Evolutionary conservation across 495 filamentous ascomycete species (phyloP).

Genomic region (Hypoxylon lenormandii): DNA sequence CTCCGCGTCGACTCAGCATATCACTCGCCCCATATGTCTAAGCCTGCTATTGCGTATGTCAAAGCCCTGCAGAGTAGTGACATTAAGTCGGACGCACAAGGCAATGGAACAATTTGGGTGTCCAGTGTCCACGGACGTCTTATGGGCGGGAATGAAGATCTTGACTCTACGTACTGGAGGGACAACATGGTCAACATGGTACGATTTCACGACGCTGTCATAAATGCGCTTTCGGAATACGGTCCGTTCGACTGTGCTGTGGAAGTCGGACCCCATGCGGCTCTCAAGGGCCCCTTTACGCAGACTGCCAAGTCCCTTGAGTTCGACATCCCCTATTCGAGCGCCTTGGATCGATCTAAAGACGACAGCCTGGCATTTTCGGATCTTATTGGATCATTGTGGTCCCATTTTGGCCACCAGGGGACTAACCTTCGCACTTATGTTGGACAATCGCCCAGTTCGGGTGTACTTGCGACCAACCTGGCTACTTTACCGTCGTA

Average conservation of each 20-base stretch:
- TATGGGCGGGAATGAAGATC: conserved; percentile 31
- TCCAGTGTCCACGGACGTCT: conserved; percentile 54
- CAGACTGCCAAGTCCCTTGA: conserved; percentile 56
- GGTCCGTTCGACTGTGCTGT: conserved; percentile 60
- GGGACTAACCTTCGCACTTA: conserved; percentile 48
- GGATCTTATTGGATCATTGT: conserved; percentile 63
- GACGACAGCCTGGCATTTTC: conserved; percentile 56
- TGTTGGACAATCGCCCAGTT: conserved; percentile 53
- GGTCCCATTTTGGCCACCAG: conserved; percentile 55
- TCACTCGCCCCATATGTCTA: conserved; percentile 71
- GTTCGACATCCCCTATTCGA: conserved; percentile 52
- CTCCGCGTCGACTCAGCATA: conserved; percentile 69
- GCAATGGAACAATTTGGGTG: conserved; percentile 52
- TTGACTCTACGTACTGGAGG: conserved; percentile 64
- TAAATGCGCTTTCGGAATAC: conserved; percentile 49
- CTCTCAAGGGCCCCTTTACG: conserved; percentile 61
- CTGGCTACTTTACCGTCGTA: conserved; percentile 57
- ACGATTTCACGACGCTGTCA: conserved; percentile 66
- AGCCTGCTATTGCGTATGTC: conserved; percentile 57
- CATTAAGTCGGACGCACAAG: conserved; percentile 34
- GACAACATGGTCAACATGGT: conserved; percentile 70
- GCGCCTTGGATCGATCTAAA: conserved; percentile 52
- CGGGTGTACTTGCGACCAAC: conserved; percentile 41
- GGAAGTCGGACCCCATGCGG: conserved; percentile 70
- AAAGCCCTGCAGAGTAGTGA: conserved; percentile 45